phyloP scores from a whole-genome alignment of 257 asterid genomes.

The Mitragyna speciosa region DNA sequence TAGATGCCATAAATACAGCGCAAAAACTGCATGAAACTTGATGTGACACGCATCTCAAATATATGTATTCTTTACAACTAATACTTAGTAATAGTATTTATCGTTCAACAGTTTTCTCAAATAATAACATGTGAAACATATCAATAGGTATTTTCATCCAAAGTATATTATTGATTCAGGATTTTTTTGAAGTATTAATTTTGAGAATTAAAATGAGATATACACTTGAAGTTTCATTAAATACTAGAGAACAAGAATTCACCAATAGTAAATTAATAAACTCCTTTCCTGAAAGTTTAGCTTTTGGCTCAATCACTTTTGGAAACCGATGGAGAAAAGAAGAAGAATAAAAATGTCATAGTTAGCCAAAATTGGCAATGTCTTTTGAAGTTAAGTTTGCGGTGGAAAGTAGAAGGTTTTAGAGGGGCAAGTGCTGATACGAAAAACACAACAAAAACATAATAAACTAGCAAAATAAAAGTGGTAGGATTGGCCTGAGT shows the following conservation, averaged over 20 bases:
- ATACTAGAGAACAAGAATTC: background rate
- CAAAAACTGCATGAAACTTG: background rate
- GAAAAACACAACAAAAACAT: slow-evolving; percentile 1
- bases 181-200: background rate
- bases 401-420: slow-evolving; percentile 31
- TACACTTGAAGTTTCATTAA: background rate
- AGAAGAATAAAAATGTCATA: slow-evolving; percentile 8
- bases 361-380: slow-evolving; percentile 13
- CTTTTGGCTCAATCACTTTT: slow-evolving; percentile 1
- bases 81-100: too few relatives aligned
- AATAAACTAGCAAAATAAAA: background rate
- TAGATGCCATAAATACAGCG: too few relatives aligned
- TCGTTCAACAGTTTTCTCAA: too few relatives aligned
- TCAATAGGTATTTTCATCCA: too few relatives aligned
- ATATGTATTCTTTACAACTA: too few relatives aligned
- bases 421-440: background rate
- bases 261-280: background rate
- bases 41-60: background rate
- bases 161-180: background rate
- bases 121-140: too few relatives aligned
- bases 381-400: slow-evolving; percentile 41
- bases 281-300: background rate
- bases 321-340: slow-evolving; percentile 7
- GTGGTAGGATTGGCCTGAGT: background rate
- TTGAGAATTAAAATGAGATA: background rate